Evolutionary conservation across 2,329 filamentous ascomycete genomes (phyloP).

Genomic region (Trichophyton rubrum): DNA sequence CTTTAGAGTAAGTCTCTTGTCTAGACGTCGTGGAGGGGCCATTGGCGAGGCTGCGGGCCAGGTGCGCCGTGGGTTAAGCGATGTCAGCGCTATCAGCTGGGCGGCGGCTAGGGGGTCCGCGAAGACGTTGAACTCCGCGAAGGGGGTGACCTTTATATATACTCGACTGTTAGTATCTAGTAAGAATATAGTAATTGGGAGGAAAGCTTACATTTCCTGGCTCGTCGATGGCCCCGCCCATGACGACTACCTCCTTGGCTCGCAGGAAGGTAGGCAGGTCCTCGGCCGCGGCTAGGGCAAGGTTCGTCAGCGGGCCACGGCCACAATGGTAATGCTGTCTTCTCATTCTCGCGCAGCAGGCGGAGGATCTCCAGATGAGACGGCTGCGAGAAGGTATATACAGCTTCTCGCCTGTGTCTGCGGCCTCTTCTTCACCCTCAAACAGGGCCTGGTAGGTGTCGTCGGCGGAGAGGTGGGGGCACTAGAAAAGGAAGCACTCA

Average conservation of each 20-base stretch:
- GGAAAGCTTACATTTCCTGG: constrained; percentile 57
- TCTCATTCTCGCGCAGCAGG: constrained; percentile 67
- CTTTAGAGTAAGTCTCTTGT: constrained; percentile 51
- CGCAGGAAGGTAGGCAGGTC: constrained; percentile 82
- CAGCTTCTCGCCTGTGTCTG: constrained; percentile 29
- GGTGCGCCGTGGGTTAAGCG: constrained; percentile 59
- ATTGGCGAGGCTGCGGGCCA: constrained; percentile 51
- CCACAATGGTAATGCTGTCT: constrained; percentile 79
- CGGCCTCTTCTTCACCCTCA: constrained; percentile 36
- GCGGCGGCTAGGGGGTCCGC: constrained; percentile 72
- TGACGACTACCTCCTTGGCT: constrained; percentile 83
- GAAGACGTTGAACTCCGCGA: constrained; percentile 90
- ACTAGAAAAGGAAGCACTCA: constrained; percentile 28
- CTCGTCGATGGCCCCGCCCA: constrained; percentile 75
- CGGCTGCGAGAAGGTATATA: constrained; percentile 64
- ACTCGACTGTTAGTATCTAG: neutral
- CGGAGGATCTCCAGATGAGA: constrained; percentile 84
- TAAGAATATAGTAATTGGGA: constrained; percentile 18
- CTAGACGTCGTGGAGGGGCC: constrained; percentile 50
- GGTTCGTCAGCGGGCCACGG: constrained; percentile 82
- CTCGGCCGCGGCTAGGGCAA: constrained; percentile 75
- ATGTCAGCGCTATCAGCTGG: constrained; percentile 65
- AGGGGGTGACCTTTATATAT: constrained; percentile 48
- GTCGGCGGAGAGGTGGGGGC: constrained; percentile 61
- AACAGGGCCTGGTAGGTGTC: constrained; percentile 65